Percentiles rank a stretch among this genome's conserved stretches.
phyloP scores from a whole-genome alignment of 2,329 filamentous ascomycete genomes.

The Paracoccidioides lutzii region DNA sequence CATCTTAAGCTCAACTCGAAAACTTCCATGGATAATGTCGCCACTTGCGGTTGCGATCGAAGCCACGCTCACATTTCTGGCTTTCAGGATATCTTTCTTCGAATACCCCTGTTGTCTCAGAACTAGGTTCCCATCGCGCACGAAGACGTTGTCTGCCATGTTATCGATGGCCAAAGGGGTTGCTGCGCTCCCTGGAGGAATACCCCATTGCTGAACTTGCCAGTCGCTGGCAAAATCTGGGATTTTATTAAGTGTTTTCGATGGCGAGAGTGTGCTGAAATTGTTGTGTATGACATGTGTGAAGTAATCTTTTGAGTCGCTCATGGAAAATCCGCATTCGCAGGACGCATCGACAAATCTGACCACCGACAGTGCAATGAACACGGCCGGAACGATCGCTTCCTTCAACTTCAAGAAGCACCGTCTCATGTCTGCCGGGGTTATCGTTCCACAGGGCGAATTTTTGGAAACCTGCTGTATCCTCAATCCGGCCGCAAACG shows the following conservation, averaged over 20 bases:
- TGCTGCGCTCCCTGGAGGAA: conserved; percentile 13
- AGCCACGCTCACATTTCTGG: conserved; percentile 16
- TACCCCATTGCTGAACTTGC: conserved; percentile 18
- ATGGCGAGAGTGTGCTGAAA: conserved; percentile 13
- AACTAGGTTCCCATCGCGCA: conserved; percentile 14
- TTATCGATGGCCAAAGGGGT: conserved; percentile 16
- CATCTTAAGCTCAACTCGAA: conserved; percentile 16
- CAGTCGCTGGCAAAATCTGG: conserved; percentile 15
- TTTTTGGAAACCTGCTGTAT: background rate
- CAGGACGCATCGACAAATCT: conserved; percentile 6
- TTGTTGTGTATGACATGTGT: conserved; percentile 17
- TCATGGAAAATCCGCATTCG: conserved; percentile 12
- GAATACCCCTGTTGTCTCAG: conserved; percentile 17
- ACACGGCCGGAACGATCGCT: background rate
- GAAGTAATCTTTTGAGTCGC: conserved; percentile 14
- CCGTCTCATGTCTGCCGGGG: background rate
- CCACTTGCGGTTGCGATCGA: conserved; percentile 14
- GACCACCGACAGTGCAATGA: background rate
- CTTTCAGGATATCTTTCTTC: conserved; percentile 8
- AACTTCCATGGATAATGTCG: conserved; percentile 18
- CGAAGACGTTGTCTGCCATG: conserved; percentile 16
- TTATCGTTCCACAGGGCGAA: background rate
- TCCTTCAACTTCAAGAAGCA: background rate
- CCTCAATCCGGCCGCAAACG: background rate
- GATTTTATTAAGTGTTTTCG: conserved; percentile 11